Percentiles rank a stretch among this genome's conserved stretches.
Conservation (phyloP, 768 basidiomycete genomes). For the Leccinum incarnatum region DNA sequence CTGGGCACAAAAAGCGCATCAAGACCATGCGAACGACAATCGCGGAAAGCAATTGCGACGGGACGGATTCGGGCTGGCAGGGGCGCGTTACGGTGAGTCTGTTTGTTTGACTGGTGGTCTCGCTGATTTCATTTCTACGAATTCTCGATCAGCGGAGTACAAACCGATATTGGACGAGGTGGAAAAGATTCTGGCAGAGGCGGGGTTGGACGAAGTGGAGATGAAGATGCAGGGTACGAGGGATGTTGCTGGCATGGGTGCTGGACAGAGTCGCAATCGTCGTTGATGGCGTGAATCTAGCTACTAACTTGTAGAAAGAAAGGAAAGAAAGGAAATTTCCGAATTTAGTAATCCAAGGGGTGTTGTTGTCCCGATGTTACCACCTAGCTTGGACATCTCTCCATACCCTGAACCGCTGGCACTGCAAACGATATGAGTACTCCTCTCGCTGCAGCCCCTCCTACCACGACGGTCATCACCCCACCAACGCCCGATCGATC, state of each 20-base stretch:
- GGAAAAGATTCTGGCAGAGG: slow-evolving; percentile 78
- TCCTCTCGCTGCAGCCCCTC: slow-evolving; percentile 7
- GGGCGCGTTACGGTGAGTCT: slow-evolving; percentile 62
- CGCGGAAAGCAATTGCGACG: slow-evolving; percentile 76
- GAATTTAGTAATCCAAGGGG: no score
- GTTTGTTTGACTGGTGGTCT: not conserved
- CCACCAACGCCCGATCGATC: slow-evolving; percentile 4
- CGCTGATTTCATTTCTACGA: not conserved
- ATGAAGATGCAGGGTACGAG: slow-evolving; percentile 59
- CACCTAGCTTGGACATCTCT: no score
- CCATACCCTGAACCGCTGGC: no score
- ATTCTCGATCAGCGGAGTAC: slow-evolving; percentile 52
- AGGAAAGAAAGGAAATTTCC: no score
- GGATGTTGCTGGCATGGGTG: slow-evolving; percentile 32
- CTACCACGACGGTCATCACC: not conserved
- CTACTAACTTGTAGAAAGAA: no score
- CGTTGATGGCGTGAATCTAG: slow-evolving; percentile 18
- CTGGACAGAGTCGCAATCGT: slow-evolving; percentile 53
- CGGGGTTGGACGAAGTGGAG: slow-evolving; percentile 82
- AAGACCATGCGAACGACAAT: slow-evolving; percentile 48
- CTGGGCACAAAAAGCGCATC: slow-evolving; percentile 75
- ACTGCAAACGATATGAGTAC: slow-evolving; percentile 3
- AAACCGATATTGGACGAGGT: slow-evolving; percentile 82
- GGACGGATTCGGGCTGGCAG: slow-evolving; percentile 75
- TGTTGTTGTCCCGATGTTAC: no score